A percentile compares a stretch with the other conserved stretches of the same genome.
Evolutionary conservation across 257 asterid genomes (phyloP).

Genomic region (Vinca minor): DNA sequence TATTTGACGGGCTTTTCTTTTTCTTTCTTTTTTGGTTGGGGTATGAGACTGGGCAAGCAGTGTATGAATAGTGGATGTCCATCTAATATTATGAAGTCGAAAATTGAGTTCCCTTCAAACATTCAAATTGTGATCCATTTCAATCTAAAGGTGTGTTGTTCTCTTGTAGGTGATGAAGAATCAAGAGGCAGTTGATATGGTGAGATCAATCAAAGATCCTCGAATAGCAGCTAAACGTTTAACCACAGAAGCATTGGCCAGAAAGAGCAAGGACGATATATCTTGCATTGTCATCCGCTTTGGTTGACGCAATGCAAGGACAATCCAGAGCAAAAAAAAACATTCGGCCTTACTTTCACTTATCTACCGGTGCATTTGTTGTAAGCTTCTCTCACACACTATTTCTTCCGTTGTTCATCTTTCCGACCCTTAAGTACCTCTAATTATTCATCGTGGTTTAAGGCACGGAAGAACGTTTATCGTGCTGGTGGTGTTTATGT

Average conservation of each 20-base stretch:
- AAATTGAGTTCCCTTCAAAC: neutral
- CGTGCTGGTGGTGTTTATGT: conserved; percentile 1
- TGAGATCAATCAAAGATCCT: conserved; percentile 52
- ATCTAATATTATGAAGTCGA: neutral
- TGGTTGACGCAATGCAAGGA: conserved; percentile 27
- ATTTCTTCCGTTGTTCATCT: neutral
- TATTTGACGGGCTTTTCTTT: neutral
- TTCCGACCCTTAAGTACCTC: neutral
- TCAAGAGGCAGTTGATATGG: conserved; percentile 68
- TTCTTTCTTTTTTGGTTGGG: too few species aligned
- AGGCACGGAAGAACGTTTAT: neutral
- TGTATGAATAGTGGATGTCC: neutral
- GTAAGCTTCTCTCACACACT: neutral
- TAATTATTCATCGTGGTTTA: neutral
- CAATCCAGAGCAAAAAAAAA: conserved; percentile 13
- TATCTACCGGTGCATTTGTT: neutral
- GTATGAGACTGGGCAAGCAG: neutral
- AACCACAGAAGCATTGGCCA: conserved; percentile 55
- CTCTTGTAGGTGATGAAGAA: conserved; percentile 58
- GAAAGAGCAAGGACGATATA: conserved; percentile 80
- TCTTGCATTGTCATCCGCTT: conserved; percentile 73
- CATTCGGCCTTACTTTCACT: neutral
- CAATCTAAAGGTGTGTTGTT: neutral
- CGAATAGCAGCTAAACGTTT: conserved; percentile 70
- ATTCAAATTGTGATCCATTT: neutral